Evolutionary conservation across 2,329 filamentous ascomycete genomes (phyloP), one percentile per base, ranked within the genome.

Genomic region (Aureobasidium sp.): DNA sequence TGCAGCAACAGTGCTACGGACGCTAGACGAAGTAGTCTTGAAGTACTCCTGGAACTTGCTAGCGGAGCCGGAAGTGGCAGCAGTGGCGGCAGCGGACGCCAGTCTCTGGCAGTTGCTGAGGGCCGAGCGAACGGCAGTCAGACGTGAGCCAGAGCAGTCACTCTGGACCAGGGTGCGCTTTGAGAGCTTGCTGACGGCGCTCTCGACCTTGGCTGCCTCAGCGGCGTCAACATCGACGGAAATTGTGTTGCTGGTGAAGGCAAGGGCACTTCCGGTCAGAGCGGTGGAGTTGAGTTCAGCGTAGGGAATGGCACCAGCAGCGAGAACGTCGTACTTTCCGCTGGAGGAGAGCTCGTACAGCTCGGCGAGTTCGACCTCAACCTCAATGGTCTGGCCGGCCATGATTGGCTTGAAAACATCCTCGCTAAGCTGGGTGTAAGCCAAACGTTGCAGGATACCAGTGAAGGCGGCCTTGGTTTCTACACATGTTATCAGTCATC

Each of bases 21-120:
- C 75, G 3, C 71, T 63, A n/a, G 70, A 63, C 13, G 74, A 71
- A 29, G 79, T 80, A 0, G 79, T 79, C 73, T 85, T 86, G 79
- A 87, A 89, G 76, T 85, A 87, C 67, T 85, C 81, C 37, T 70
- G 71, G 65, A 86, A 72, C 67, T 78, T 83, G 65, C 74, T 71
- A 3, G 77, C 75, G 0, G 74, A 65, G 29, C 80, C 81, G 0
- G 76, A 80, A 1, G 75, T 69, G 0, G 82, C 81, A 2, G 80
- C 80, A 0, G 71, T 68, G 0, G 81, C 77, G 10, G 85, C 84
- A 3, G 74, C 70, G 2, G 72, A 73, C 1, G 85, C 83, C 5
- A 86, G 74, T 17, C 71, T 73, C 6, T 76, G 73, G 67, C 84
- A 83, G 71, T 83, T 81, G 63, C 68, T 69, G 11, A 87, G 73